Evolutionary conservation across 2,329 filamentous ascomycete genomes (phyloP).

Genomic region (Elsinoe australis): DNA sequence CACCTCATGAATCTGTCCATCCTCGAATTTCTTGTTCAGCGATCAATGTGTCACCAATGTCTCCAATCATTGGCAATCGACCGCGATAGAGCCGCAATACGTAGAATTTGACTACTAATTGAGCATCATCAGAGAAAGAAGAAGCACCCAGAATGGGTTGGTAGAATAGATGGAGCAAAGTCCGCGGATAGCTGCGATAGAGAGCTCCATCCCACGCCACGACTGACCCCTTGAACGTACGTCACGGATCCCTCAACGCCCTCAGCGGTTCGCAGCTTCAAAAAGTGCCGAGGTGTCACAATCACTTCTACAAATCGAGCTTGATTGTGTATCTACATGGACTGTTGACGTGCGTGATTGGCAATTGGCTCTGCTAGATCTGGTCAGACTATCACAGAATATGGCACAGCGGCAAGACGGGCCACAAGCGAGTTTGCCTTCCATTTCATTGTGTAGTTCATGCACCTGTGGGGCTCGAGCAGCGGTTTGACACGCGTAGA

Average conservation of each 20-base stretch:
- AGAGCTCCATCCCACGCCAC: constrained; percentile 6
- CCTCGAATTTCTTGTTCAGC: background rate
- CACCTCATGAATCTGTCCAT: background rate
- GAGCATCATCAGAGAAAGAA: too few relatives aligned
- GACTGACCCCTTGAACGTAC: background rate
- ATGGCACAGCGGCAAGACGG: too few relatives aligned
- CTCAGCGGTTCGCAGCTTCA: background rate
- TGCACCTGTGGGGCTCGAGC: constrained; percentile 3
- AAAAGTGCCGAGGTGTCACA: constrained; percentile 5
- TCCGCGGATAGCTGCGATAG: background rate
- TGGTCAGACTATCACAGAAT: too few relatives aligned
- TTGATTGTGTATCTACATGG: too few relatives aligned
- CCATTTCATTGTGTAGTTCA: constrained; percentile 10
- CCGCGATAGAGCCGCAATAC: background rate
- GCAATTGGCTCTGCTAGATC: too few relatives aligned
- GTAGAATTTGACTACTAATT: too few relatives aligned
- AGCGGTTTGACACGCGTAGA: constrained; percentile 1
- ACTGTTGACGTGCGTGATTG: too few relatives aligned
- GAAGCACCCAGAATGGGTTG: too few relatives aligned
- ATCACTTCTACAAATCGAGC: background rate
- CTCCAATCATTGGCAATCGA: too few relatives aligned
- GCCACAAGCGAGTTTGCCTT: background rate
- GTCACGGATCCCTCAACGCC: background rate
- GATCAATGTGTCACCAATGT: background rate
- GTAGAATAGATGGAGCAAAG: background rate